Evolutionary conservation across 768 basidiomycete species (phyloP), one percentile per base, ranked within the genome.

Genomic region (Suillus fuscotomentosus): DNA sequence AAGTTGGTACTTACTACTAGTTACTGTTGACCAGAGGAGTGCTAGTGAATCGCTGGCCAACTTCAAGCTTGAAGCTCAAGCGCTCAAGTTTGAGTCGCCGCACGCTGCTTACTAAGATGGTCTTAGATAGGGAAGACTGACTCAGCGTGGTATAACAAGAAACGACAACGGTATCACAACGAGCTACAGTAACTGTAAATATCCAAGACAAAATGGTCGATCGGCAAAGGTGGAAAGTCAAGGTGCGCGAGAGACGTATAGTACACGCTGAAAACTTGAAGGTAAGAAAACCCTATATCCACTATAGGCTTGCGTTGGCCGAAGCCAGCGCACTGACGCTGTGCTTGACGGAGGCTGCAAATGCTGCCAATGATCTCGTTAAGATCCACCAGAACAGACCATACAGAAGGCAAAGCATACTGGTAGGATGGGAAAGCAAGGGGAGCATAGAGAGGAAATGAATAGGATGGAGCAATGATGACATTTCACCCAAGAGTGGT

Each of bases 401-500:
- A 41, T 47, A 65, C 60, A 45, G 39, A 34, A 39, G 36, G 36
- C 48, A 45, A 59, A 65, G 14, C 15, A 60, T 38, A 43, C 42
- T 50, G 38, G 31, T 31, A 41, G 39, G 42, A 43, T 41, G 39
- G 61, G n/a, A 63, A 60, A n/a, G 64, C 31, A 24, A 56, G 63
- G 54, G 31, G 47, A 38, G 42, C 9, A 42, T 1, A 47, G 55
- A 51, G 65, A 39, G 27, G n/a, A 47, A 1, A 38, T 10, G 41
- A 22, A 41, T 11, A 14, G 1, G 39, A 57, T 27, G 15, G 5
- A 57, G 38, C 9, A 5, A 27, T 41, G 5, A 11, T 20, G 41
- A 13, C 3, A 17, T 59, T 42, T 59, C 10, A 73, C 59, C 73
- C 73, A 71, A 59, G 67, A 66, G 56, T 55, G 27, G 38, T 65